Percentiles rank a stretch among this genome's conserved stretches.
Conservation (phyloP, 768 basidiomycete species). For the Coprinopsis sp. region DNA sequence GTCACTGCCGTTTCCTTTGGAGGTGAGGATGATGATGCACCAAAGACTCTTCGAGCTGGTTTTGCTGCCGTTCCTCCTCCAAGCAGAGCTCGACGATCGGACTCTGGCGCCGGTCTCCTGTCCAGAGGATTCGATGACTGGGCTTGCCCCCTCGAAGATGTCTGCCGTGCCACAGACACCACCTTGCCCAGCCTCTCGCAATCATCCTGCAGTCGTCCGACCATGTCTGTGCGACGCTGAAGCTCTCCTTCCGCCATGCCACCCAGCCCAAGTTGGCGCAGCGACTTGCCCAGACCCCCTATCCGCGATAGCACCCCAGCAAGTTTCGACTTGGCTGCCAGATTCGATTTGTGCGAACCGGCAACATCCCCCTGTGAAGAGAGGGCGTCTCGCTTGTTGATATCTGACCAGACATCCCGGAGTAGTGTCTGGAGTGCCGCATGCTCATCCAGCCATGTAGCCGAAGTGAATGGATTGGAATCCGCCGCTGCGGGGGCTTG, state of each 20-base stretch:
- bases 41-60: slow-evolving; percentile 75
- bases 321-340: slow-evolving; percentile 82
- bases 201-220: slow-evolving; percentile 84
- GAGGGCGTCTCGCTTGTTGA: slow-evolving; percentile 85
- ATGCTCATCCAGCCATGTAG: slow-evolving; percentile 91
- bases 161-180: slow-evolving; percentile 69
- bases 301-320: slow-evolving; percentile 75
- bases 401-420: slow-evolving; percentile 77
- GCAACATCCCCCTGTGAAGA: slow-evolving; percentile 68
- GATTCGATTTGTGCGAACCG: slow-evolving; percentile 73
- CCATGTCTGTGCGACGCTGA: slow-evolving; percentile 84
- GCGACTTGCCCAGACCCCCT: slow-evolving; percentile 61
- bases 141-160: slow-evolving; percentile 29
- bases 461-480: slow-evolving; percentile 56
- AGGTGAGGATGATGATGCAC: slow-evolving; percentile 36
- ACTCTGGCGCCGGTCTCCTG: slow-evolving; percentile 40
- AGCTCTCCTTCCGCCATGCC: slow-evolving; percentile 92
- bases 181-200: slow-evolving; percentile 85
- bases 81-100: slow-evolving; percentile 64
- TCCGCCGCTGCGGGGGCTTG: slow-evolving; percentile 32
- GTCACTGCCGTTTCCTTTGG: slow-evolving; percentile 83
- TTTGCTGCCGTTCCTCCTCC: slow-evolving; percentile 35
- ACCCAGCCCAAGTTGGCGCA: slow-evolving; percentile 56
- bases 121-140: slow-evolving; percentile 20
- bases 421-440: slow-evolving; percentile 68